Evolutionary conservation across 495 filamentous ascomycete genomes (phyloP).

Genomic region (Xylaria cubensis): DNA sequence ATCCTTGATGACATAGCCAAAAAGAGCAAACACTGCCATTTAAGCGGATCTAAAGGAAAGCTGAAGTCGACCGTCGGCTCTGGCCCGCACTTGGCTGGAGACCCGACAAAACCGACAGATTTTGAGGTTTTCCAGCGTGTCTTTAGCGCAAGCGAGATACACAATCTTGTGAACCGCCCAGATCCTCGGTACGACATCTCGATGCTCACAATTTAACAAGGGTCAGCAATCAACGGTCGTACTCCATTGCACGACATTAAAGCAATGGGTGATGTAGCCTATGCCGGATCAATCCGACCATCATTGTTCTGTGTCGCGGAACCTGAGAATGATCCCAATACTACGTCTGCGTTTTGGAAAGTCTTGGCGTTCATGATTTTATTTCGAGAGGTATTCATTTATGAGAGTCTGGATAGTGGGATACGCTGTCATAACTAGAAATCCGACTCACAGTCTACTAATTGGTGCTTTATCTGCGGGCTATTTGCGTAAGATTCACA

Average conservation of each 20-base stretch:
- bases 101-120: slow-evolving; percentile 44
- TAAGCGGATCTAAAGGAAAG: slow-evolving; percentile 43
- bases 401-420: slow-evolving; percentile 20
- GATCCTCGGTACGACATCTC: slow-evolving; percentile 55
- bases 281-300: slow-evolving; percentile 38
- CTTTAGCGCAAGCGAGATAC: slow-evolving; percentile 50
- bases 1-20: slow-evolving; percentile 57
- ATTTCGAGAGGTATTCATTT: slow-evolving; percentile 6
- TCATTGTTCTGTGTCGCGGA: slow-evolving; percentile 11
- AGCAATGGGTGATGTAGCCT: slow-evolving; percentile 34
- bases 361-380: slow-evolving; percentile 28
- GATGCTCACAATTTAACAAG: slow-evolving; percentile 47
- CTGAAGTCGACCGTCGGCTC: slow-evolving; percentile 41
- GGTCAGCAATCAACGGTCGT: slow-evolving; percentile 27
- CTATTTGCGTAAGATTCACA: background rate
- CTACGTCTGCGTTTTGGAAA: slow-evolving; percentile 17
- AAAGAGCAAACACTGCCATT: slow-evolving; percentile 45
- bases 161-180: slow-evolving; percentile 47
- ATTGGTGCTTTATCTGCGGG: background rate
- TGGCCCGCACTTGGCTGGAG: slow-evolving; percentile 31
- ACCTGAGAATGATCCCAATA: slow-evolving; percentile 16
- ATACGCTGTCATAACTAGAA: slow-evolving; percentile 8
- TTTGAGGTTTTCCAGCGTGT: slow-evolving; percentile 51
- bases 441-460: slow-evolving; percentile 10
- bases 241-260: slow-evolving; percentile 39